Conservation (phyloP, 2,329 filamentous ascomycete species). For the Clonostachys sp. region DNA sequence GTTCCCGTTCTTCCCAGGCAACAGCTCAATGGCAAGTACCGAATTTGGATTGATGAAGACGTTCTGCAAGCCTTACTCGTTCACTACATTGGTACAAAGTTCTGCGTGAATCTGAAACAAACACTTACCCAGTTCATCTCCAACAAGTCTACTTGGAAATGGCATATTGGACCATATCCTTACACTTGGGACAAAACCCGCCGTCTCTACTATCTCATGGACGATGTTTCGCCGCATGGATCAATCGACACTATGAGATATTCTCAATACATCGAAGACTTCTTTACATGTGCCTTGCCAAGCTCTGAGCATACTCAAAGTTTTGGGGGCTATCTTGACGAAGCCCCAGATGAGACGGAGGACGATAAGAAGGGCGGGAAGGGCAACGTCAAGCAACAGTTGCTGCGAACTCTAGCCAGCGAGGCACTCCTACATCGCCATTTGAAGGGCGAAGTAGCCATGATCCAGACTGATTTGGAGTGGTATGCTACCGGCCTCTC, state of each 20-base stretch:
- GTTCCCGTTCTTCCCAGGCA: conserved; percentile 31
- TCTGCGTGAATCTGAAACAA: not conserved
- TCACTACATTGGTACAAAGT: conserved; percentile 26
- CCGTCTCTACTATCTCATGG: not conserved
- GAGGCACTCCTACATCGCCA: not conserved
- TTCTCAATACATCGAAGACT: not conserved
- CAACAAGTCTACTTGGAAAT: not conserved
- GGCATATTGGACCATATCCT: not conserved
- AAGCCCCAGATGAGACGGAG: not conserved
- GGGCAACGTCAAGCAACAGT: not conserved
- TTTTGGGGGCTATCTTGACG: not conserved
- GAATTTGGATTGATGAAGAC: conserved; percentile 52
- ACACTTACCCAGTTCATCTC: not conserved
- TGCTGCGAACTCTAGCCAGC: not conserved
- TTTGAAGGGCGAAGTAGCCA: conserved; percentile 24
- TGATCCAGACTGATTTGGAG: conserved; percentile 52
- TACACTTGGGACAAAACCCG: not conserved
- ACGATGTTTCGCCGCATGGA: too few species aligned
- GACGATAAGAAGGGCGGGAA: not conserved
- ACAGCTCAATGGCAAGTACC: conserved; percentile 40
- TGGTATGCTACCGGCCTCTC: conserved; percentile 53
- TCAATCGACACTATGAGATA: not conserved
- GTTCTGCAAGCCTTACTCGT: conserved; percentile 33
- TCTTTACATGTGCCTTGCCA: not conserved
- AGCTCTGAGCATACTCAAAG: not conserved